A percentile compares a stretch with the other conserved stretches of the same genome.
Evolutionary conservation across 148 eudicot species (phyloP).

Genomic region (Heliamphora exappendiculata): DNA sequence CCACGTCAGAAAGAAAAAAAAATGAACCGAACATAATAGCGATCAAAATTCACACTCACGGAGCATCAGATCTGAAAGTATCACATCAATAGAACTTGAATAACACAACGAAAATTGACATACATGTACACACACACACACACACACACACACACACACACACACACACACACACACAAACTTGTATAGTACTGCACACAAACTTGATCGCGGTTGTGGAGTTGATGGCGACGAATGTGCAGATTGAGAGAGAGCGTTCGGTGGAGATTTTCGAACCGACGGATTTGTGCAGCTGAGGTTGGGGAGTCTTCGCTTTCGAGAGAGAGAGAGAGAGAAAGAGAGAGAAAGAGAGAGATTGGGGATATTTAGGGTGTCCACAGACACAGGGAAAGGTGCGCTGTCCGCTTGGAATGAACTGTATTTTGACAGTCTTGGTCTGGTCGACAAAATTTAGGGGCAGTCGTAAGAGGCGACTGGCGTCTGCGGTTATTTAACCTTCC

Average conservation of each 20-base stretch:
- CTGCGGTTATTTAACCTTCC: background rate
- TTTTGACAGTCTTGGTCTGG: background rate
- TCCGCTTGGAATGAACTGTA: conserved; percentile 6
- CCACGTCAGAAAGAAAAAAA: background rate
- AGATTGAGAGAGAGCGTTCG: background rate
- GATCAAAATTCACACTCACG: background rate
- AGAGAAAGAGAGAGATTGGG: background rate
- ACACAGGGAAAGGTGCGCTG: background rate
- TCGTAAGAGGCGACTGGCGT: background rate
- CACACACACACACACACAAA: background rate
- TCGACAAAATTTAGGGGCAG: background rate
- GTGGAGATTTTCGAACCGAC: conserved; percentile 10
- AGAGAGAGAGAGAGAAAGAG: conserved; percentile 13
- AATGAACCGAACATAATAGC: background rate
- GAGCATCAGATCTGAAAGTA: conserved; percentile 10
- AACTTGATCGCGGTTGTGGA: conserved; percentile 10
- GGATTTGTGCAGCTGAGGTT: conserved; percentile 24
- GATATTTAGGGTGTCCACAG: background rate
- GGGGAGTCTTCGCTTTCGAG: background rate
- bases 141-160: background rate
- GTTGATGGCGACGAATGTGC: conserved; percentile 11
- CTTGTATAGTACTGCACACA: background rate
- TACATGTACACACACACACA: background rate
- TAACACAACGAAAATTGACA: background rate
- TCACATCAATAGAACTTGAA: background rate